Base-by-base conservation (phyloP, 2,329 filamentous ascomycete species). In the Cladophialophora yegresii region DNA sequence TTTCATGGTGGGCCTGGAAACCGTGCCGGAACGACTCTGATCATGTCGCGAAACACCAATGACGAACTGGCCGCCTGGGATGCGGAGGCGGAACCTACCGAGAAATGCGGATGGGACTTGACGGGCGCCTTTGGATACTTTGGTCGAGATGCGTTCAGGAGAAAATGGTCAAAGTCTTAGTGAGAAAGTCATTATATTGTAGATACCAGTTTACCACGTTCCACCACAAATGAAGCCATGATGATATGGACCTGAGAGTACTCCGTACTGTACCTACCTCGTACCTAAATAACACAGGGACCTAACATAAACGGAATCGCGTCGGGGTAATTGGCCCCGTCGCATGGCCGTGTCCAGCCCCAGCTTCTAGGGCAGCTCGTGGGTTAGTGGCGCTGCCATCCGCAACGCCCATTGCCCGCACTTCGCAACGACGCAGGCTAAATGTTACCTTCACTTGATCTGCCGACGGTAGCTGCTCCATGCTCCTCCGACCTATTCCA, bases 131-230 rank as follows among this genome's bases (percentile, higher is more conserved):
- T 9, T 20, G 50, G 49, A 43, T 33, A 43, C 36, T 13, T 54
- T 61, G 32, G 22, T 54, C 20, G 50, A 32, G 50, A 26, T 51
- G 55, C 26, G 28, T 45, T 30, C 54, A 58, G 64, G 64, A 63
- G 64, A 61, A 56, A 66, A 61, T 40, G 58, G 54, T 49, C 47
- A 54, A 45, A 51, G 61, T 61, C 51, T 23, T 54, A 10, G 22
- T 54, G 32, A 20, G 33, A 54, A 22, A 33, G 20, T 63, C 45
- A 30, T 43, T 57, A 33, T 58, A 61, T 61, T 63, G 61, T 61
- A 66, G 61, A 66, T 66, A 63, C 53, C 58, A 63, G 64, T 63
- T 61, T 50, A 51, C 50, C 20, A 59, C 45, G 57, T 51, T 50
- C 57, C 26, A 51, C 28, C 45, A 50, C 30, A 40, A 51, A 51